Base-by-base conservation (phyloP, 2,329 filamentous ascomycete species). In the Neophaeococcomyces aloes region DNA sequence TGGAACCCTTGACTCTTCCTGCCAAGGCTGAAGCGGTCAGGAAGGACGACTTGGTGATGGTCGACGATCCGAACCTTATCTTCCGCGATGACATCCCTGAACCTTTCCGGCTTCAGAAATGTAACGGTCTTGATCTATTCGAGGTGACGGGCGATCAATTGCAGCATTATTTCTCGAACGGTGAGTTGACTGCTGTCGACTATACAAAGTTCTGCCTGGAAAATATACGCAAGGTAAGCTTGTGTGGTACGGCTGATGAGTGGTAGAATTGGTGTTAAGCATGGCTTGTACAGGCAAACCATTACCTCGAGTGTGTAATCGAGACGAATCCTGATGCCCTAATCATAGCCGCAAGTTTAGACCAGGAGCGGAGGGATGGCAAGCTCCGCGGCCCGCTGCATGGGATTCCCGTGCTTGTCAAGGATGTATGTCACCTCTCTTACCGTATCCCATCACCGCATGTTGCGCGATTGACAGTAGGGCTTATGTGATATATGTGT, bases 71-170 rank as follows among this genome's bases (percentile, higher is more conserved):
- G 23, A 27, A 27, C 10, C 23, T 27, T 27, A 10, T 10, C 5
- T 27, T 27, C 10, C 23, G 5, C 10, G 23, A 27, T 27, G 23
- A 27, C 10, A 27, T 27, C 23, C 23, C 23, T 27, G 23, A 27
- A 27, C 23, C 23, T 10, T 27, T 27, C 23, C 23, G 23, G 23
- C 23, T 27, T 10, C 23, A 27, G 10, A 6, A 5, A 27, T 27
- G 23, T 10, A 27, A 27, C 23, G 23, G 23, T 10, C 23, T 27
- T 6, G 23, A 27, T 6, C 23, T 27, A 27, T 27, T 83, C 59
- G 81, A 86, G 58, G 79, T 79, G 13, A 79, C 75, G 5, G 81
- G 86, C 49, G 78, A 83, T 50, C 63, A 81, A 48, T 70, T 87
- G 54, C 80, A 84, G 54, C 55, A 61, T 4, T 71, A 72, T 25